These are phyloP conservation scores for Trapa incisa DNA, from an alignment of 345 rosid genomes.

Conservation along the genomic window DNA sequence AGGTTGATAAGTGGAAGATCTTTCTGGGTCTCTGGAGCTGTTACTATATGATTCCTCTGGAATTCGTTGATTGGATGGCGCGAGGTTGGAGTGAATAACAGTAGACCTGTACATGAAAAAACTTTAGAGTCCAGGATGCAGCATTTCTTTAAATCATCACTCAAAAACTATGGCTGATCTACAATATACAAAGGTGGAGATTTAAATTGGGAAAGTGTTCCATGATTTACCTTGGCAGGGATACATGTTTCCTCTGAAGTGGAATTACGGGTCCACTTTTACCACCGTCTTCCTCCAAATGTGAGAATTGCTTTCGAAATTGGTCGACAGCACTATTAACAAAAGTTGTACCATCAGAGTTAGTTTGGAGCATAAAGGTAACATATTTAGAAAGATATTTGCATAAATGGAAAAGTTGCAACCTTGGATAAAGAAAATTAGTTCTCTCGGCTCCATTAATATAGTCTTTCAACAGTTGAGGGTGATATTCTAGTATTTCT, in stretches of 20 bases:
- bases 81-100: conserved; percentile 48
- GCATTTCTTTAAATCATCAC: background rate
- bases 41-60: conserved; percentile 20
- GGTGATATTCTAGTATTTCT: conserved; percentile 91
- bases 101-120: conserved; percentile 49
- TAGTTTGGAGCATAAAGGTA: conserved; percentile 1
- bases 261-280: conserved; percentile 60
- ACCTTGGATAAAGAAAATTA: conserved; percentile 94
- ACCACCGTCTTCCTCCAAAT: conserved; percentile 76
- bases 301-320: conserved; percentile 80
- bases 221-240: conserved; percentile 63
- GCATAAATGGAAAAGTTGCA: background rate
- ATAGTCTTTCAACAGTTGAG: conserved; percentile 76
- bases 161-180: background rate
- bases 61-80: conserved; percentile 36
- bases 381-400: background rate
- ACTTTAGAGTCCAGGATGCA: background rate
- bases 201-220: background rate
- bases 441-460: conserved; percentile 79
- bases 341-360: conserved; percentile 9
- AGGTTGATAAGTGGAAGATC: conserved; percentile 27
- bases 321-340: conserved; percentile 75
- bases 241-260: conserved; percentile 71
- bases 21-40: conserved; percentile 30
- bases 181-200: background rate